Conservation (phyloP, 805 yeast genomes). For the Groenewaldozyma salmanticensis region DNA sequence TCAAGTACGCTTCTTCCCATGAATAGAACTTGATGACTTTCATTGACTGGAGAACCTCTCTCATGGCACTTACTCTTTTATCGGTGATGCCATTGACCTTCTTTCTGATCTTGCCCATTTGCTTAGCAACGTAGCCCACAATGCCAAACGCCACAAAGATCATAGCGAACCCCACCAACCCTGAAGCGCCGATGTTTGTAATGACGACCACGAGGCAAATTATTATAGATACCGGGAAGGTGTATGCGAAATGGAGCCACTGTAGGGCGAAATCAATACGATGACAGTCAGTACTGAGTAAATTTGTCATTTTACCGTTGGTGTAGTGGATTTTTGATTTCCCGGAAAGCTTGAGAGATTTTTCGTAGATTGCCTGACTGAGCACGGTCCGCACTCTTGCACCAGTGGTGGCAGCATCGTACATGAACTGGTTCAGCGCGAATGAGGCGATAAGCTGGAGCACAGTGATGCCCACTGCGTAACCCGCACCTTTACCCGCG, state of each 20-base stretch:
- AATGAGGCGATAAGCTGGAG: conserved; percentile 44
- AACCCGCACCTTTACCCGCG: conserved; percentile 55
- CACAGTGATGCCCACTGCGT: conserved; percentile 56
- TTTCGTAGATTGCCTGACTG: conserved; percentile 59
- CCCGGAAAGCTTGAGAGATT: conserved; percentile 53
- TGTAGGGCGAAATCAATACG: conserved; percentile 71
- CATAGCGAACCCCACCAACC: conserved; percentile 62
- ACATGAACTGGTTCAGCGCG: conserved; percentile 53
- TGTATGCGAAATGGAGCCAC: conserved; percentile 53
- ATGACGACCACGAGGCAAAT: conserved; percentile 57
- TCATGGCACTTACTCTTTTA: conserved; percentile 60
- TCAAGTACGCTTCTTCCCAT: conserved; percentile 77
- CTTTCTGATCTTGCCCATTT: conserved; percentile 45
- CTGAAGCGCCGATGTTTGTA: conserved; percentile 60
- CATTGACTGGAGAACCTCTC: conserved; percentile 70
- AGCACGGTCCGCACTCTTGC: conserved; percentile 61
- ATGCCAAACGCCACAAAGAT: conserved; percentile 26
- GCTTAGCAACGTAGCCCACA: conserved; percentile 40
- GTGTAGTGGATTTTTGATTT: conserved; percentile 52
- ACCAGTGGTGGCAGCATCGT: conserved; percentile 52
- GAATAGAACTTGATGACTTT: conserved; percentile 81
- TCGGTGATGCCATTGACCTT: conserved; percentile 62
- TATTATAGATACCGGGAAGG: conserved; percentile 54
- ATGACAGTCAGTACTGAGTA: conserved; percentile 73
- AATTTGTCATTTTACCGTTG: conserved; percentile 60